Conservation (phyloP, 192 early-diverging fungal genomes). For the Backusella parvicylindrica region DNA sequence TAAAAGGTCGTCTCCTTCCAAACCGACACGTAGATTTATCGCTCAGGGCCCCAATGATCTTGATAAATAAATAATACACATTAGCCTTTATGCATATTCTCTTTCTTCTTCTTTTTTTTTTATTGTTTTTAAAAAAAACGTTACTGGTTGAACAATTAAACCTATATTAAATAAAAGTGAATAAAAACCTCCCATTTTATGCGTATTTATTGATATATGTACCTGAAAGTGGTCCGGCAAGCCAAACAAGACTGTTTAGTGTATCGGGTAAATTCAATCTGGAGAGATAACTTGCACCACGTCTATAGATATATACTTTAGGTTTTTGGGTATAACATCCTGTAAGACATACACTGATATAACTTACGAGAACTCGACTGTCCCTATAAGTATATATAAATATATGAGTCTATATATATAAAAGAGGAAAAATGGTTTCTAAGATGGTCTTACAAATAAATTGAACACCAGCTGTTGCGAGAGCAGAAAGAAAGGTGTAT, state of each 20-base stretch:
- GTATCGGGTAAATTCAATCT: background rate
- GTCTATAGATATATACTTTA: background rate
- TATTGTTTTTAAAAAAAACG: background rate
- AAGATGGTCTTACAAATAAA: background rate
- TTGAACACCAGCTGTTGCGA: background rate
- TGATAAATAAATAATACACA: background rate
- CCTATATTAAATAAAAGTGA: background rate
- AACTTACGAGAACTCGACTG: background rate
- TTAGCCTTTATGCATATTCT: background rate
- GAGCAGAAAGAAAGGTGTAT: background rate
- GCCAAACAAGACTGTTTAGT: background rate
- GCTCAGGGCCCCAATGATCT: background rate
- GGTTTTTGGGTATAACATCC: background rate
- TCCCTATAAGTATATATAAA: background rate
- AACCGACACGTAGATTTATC: conserved; percentile 5
- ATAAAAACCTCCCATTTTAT: background rate
- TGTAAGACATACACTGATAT: background rate
- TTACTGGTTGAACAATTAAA: background rate
- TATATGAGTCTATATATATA: background rate
- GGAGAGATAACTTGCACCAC: background rate
- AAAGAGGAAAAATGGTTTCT: background rate
- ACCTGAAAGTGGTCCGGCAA: background rate
- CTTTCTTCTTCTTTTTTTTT: background rate
- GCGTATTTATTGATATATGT: background rate
- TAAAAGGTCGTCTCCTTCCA: conserved; percentile 5